Evolutionary conservation across 2,329 filamentous ascomycete genomes (phyloP).

Genomic region (Fusarium bactridioides): DNA sequence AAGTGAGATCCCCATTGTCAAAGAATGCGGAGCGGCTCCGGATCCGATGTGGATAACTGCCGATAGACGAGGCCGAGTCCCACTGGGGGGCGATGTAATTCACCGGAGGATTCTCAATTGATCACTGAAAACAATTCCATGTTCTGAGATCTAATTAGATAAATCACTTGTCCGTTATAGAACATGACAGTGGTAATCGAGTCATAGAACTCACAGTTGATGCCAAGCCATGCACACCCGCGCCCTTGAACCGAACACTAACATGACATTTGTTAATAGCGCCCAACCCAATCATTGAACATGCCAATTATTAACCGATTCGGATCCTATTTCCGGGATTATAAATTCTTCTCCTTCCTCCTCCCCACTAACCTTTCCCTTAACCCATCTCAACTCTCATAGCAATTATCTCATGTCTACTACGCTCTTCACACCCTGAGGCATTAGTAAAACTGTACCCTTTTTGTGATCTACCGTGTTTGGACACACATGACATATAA

Average conservation of each 20-base stretch:
- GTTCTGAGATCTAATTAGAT: background rate
- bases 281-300: background rate
- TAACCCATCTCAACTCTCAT: background rate
- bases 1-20: background rate
- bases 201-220: background rate
- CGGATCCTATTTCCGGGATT: conserved; percentile 14
- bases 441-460: background rate
- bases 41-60: background rate
- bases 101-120: background rate
- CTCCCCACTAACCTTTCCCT: background rate
- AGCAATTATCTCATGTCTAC: background rate
- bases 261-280: conserved; percentile 6
- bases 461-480: conserved; percentile 5
- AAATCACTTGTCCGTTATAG: conserved; percentile 7
- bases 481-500: conserved; percentile 21
- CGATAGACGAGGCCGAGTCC: background rate
- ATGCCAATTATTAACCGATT: conserved; percentile 19
- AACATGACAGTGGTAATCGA: background rate
- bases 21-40: background rate
- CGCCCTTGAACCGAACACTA: background rate
- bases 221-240: conserved; percentile 15
- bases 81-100: background rate
- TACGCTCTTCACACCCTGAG: background rate
- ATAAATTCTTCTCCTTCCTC: conserved; percentile 8
- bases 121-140: conserved; percentile 3